A percentile compares a stretch with the other conserved stretches of the same genome.
Evolutionary conservation across 306 rosid genomes (phyloP).

Genomic region (Medicago arabica): DNA sequence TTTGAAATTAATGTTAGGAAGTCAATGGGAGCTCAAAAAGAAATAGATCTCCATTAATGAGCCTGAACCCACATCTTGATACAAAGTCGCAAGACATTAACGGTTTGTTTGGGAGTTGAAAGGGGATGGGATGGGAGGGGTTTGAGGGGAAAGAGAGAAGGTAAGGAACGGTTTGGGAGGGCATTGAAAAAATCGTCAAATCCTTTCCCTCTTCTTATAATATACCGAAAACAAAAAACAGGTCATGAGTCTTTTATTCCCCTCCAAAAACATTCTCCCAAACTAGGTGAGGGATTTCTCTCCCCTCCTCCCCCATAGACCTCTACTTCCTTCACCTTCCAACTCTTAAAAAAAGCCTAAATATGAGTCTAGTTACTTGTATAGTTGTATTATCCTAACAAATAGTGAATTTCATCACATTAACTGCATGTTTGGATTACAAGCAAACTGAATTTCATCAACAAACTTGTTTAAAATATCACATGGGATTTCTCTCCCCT

Average conservation of each 20-base stretch:
- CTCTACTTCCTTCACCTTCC: not conserved
- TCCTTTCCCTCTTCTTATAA: not conserved
- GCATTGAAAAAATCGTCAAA: not conserved
- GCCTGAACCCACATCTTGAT: not conserved
- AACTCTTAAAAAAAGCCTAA: not conserved
- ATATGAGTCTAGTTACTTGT: not conserved
- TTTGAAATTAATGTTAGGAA: not conserved
- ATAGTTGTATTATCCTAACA: not conserved
- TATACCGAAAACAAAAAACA: not conserved
- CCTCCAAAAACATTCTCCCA: not conserved
- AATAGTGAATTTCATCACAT: not conserved
- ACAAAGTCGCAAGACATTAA: not conserved
- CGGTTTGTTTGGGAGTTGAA: not conserved
- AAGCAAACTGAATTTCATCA: not conserved
- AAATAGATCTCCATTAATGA: not conserved
- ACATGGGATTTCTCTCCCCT: not conserved
- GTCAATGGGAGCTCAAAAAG: not conserved
- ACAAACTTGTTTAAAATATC: not conserved
- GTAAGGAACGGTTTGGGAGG: not conserved
- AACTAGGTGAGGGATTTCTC: not conserved
- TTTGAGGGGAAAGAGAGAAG: not conserved
- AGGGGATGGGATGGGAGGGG: not conserved
- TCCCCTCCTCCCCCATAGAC: not conserved
- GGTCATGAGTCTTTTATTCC: not conserved
- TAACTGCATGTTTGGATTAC: constrained; percentile 12